phyloP scores from a whole-genome alignment of 2,329 filamentous ascomycete species.

The Alternaria hordeiaustralica region DNA sequence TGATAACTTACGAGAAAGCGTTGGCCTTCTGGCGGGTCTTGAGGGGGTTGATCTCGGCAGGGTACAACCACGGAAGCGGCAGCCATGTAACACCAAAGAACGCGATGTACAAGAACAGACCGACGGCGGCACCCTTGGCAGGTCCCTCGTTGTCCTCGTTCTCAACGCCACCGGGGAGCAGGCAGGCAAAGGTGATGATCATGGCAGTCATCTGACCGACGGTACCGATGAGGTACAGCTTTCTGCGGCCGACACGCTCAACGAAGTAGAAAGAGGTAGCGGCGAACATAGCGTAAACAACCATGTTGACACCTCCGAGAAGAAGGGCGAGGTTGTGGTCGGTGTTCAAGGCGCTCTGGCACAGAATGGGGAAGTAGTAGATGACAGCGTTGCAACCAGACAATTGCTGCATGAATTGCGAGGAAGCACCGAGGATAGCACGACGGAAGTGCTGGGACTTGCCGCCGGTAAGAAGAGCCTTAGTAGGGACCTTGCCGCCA shows the following conservation, averaged over 20 bases:
- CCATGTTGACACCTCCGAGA: constrained; percentile 61
- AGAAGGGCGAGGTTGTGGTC: constrained; percentile 52
- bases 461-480: constrained; percentile 63
- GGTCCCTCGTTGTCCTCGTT: constrained; percentile 29
- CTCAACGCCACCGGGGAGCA: constrained; percentile 41
- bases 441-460: constrained; percentile 70
- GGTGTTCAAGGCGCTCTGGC: constrained; percentile 60
- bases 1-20: constrained; percentile 50
- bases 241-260: constrained; percentile 64
- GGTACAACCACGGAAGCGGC: constrained; percentile 66
- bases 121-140: constrained; percentile 62
- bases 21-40: constrained; percentile 64
- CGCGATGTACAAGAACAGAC: constrained; percentile 72
- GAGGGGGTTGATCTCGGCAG: constrained; percentile 61
- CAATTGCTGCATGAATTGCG: constrained; percentile 67
- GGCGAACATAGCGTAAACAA: constrained; percentile 63
- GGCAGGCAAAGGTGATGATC: constrained; percentile 49
- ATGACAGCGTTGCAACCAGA: constrained; percentile 52
- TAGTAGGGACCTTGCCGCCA: constrained; percentile 44
- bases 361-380: constrained; percentile 54
- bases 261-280: constrained; percentile 69
- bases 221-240: constrained; percentile 52
- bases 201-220: constrained; percentile 61
- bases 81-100: constrained; percentile 72
- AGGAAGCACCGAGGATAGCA: constrained; percentile 64